These are phyloP conservation scores for Rutstroemia sp. DNA, from an alignment of 2,329 filamentous ascomycete species.

Conservation along the genomic window DNA sequence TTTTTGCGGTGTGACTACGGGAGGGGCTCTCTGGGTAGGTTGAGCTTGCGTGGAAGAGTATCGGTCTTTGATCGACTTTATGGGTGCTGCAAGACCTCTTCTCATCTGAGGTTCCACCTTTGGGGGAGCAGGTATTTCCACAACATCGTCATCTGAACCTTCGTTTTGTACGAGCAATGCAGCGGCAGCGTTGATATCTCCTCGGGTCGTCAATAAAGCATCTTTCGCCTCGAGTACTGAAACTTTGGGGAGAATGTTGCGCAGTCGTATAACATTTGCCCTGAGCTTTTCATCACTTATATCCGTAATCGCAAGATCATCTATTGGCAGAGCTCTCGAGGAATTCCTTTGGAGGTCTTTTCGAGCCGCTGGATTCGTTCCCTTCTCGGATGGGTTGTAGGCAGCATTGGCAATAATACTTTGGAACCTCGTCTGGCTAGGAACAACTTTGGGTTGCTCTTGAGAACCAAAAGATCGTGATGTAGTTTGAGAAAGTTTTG, in stretches of 20 bases:
- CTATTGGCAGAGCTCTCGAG: conserved; percentile 39
- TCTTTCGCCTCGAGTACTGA: conserved; percentile 39
- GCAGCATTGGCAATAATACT: conserved; percentile 16
- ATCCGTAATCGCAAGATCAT: conserved; percentile 39
- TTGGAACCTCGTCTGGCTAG: conserved; percentile 36
- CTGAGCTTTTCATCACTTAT: conserved; percentile 42
- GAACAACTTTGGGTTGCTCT: conserved; percentile 27
- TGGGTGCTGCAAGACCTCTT: conserved; percentile 46
- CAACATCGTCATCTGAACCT: conserved; percentile 30
- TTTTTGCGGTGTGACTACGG: conserved; percentile 19
- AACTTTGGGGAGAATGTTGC: conserved; percentile 39
- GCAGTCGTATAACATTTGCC: conserved; percentile 45
- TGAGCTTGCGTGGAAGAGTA: conserved; percentile 42
- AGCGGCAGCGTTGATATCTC: conserved; percentile 48
- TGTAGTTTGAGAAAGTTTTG: conserved; percentile 31
- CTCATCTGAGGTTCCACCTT: conserved; percentile 41
- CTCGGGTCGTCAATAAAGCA: conserved; percentile 41
- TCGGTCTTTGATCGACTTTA: conserved; percentile 50
- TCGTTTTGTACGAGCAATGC: conserved; percentile 32
- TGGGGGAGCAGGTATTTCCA: conserved; percentile 18
- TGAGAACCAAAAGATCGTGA: conserved; percentile 27
- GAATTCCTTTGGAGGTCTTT: conserved; percentile 29
- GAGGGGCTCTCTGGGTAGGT: conserved; percentile 16
- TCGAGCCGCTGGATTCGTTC: neutral
- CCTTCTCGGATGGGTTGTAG: conserved; percentile 14